Percentiles rank a stretch among this genome's conserved stretches.
These are phyloP conservation scores for Fusarium piperis DNA, from an alignment of 2,329 filamentous ascomycete species.

Conservation along the genomic window DNA sequence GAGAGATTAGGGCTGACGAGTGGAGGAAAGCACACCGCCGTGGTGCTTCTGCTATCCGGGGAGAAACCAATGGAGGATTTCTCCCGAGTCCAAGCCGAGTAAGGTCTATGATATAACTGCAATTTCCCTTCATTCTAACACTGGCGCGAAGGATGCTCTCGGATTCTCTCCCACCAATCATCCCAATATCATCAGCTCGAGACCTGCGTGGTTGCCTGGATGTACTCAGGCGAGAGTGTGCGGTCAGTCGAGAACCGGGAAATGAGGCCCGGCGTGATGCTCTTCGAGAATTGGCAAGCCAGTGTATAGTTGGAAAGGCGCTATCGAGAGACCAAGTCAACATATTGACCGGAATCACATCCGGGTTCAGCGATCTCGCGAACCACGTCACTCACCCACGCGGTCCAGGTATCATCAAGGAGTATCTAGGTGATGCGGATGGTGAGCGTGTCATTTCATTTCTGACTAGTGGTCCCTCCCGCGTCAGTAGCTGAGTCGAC, in stretches of 20 bases:
- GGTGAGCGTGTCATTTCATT: slow-evolving; percentile 44
- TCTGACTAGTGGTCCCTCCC: slow-evolving; percentile 37
- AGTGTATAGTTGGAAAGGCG: slow-evolving; percentile 42
- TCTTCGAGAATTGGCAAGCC: slow-evolving; percentile 24
- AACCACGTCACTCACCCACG: slow-evolving; percentile 25
- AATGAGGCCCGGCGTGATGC: not conserved
- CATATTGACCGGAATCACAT: slow-evolving; percentile 43
- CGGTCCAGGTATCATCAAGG: slow-evolving; percentile 34
- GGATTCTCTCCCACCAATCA: slow-evolving; percentile 49
- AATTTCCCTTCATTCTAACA: not conserved
- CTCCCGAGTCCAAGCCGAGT: slow-evolving; percentile 54
- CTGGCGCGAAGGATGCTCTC: slow-evolving; percentile 44
- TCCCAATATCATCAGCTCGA: slow-evolving; percentile 52
- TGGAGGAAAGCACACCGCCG: slow-evolving; percentile 51
- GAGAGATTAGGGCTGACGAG: slow-evolving; percentile 54
- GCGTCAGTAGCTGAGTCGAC: not conserved
- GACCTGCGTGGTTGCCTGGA: slow-evolving; percentile 51
- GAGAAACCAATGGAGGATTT: slow-evolving; percentile 47
- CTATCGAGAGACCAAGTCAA: slow-evolving; percentile 40
- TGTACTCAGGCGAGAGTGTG: slow-evolving; percentile 47
- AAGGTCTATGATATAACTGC: slow-evolving; percentile 41
- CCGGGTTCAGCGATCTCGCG: slow-evolving; percentile 41
- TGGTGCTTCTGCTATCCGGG: slow-evolving; percentile 56
- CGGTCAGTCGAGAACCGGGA: not conserved
- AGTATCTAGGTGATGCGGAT: slow-evolving; percentile 45